Conservation (phyloP, 305 asterid genomes). For the Fraxinus dipetala region DNA sequence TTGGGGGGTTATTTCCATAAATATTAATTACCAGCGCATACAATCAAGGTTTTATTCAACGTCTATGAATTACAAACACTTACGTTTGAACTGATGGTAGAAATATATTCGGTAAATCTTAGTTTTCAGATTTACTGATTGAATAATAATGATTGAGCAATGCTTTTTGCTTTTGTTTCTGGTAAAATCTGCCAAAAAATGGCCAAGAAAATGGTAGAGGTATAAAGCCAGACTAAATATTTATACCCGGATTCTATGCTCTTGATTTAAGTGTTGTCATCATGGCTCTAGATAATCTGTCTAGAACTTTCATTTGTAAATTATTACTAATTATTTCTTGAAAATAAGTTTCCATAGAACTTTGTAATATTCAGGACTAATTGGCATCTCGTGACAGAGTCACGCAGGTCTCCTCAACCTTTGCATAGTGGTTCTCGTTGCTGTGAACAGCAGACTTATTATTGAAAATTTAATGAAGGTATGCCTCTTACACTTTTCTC, state of each 20-base stretch:
- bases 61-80: not conserved
- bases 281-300: not conserved
- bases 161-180: not conserved
- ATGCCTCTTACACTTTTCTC: slow-evolving; percentile 15
- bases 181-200: not conserved
- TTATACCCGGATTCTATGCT: not conserved
- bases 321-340: not conserved
- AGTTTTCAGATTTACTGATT: not conserved
- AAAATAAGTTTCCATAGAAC: not conserved
- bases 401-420: slow-evolving; percentile 99
- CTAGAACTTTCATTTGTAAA: not conserved
- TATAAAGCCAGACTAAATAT: not conserved
- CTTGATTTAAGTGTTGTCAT: not conserved
- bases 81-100: not conserved
- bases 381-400: slow-evolving; percentile 62
- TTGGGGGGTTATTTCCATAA: not conserved
- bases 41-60: not conserved
- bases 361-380: slow-evolving; percentile 22
- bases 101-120: not conserved
- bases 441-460: slow-evolving; percentile 96
- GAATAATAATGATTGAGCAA: not conserved
- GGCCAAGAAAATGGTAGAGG: not conserved
- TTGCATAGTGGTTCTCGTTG: slow-evolving; percentile 97
- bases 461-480: slow-evolving; percentile 99
- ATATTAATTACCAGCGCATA: not conserved